Percentiles rank a stretch among this genome's conserved stretches.
Evolutionary conservation across 108 stramenopile genomes (phyloP).

Genomic region (Stephanodiscus minutulus): DNA sequence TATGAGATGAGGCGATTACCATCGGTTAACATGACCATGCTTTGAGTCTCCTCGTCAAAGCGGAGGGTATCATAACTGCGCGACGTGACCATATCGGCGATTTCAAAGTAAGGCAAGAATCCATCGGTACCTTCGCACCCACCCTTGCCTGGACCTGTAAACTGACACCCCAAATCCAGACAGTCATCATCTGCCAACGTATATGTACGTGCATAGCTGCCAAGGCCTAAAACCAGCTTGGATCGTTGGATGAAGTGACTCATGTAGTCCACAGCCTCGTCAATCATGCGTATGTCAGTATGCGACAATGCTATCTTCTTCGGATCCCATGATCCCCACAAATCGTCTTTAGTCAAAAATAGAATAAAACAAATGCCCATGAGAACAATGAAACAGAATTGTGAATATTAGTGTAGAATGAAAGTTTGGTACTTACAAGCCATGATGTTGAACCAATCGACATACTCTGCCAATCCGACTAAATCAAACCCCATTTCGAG

Average conservation of each 20-base stretch:
- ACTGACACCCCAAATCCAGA: conserved; percentile 42
- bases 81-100: conserved; percentile 41
- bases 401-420: background rate
- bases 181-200: conserved; percentile 42
- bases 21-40: conserved; percentile 58
- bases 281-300: conserved; percentile 53
- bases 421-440: conserved; percentile 4
- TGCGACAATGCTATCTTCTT: conserved; percentile 39
- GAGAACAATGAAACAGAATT: background rate
- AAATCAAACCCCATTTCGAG: conserved; percentile 52
- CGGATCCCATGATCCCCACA: conserved; percentile 49
- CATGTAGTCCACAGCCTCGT: conserved; percentile 51
- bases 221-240: conserved; percentile 49
- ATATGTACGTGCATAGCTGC: conserved; percentile 50
- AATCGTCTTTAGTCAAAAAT: conserved; percentile 15
- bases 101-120: conserved; percentile 50
- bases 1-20: conserved; percentile 53
- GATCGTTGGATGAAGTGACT: conserved; percentile 44
- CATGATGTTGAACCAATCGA: conserved; percentile 53
- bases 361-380: background rate
- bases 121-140: conserved; percentile 53
- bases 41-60: conserved; percentile 45
- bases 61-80: conserved; percentile 32
- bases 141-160: conserved; percentile 39
- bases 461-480: conserved; percentile 30